A percentile compares a stretch with the other conserved stretches of the same genome.
These are phyloP conservation scores for Paecilomyces sp. DNA, from an alignment of 2,329 filamentous ascomycete genomes.

Conservation along the genomic window DNA sequence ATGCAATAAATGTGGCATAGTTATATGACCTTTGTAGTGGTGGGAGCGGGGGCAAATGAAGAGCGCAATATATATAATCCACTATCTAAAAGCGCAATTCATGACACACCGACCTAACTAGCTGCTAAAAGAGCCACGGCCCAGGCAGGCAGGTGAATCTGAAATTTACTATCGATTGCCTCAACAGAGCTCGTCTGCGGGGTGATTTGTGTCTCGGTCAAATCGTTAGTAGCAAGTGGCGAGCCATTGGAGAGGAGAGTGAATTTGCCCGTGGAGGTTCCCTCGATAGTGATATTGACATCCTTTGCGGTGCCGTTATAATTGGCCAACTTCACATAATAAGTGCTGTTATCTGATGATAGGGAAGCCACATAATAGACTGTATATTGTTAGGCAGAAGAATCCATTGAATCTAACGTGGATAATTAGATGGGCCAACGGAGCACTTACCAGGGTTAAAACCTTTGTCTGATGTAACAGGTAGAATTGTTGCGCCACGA, in stretches of 20 bases:
- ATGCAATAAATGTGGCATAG: too few species aligned
- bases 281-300: background rate
- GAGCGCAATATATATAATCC: background rate
- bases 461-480: conserved; percentile 8
- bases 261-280: background rate
- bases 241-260: background rate
- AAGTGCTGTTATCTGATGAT: background rate
- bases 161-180: background rate
- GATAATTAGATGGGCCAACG: background rate
- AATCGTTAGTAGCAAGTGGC: background rate
- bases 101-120: background rate
- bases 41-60: background rate
- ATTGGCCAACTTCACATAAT: conserved; percentile 1
- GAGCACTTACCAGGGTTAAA: background rate
- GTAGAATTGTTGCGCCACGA: conserved; percentile 22
- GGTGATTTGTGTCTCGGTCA: background rate
- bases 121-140: conserved; percentile 2
- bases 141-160: conserved; percentile 2
- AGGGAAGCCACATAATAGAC: background rate
- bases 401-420: background rate
- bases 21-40: background rate
- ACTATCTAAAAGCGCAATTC: background rate
- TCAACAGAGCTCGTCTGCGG: background rate
- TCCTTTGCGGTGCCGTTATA: background rate
- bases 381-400: background rate